Evolutionary conservation across 2,329 filamentous ascomycete species (phyloP).

Genomic region (Fusarium nelsonii): DNA sequence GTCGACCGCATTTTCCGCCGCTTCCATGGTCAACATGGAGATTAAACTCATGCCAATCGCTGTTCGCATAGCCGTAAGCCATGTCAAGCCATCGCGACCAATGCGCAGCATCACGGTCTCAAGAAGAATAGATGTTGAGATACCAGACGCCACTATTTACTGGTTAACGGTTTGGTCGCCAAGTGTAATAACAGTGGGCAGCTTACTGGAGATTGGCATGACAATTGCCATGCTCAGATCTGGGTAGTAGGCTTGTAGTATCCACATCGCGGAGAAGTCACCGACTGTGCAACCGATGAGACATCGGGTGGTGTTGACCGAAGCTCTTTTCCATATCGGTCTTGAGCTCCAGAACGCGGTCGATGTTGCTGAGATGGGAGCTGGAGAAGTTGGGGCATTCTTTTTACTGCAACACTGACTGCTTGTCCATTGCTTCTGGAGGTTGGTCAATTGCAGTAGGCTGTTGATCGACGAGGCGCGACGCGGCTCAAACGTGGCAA

Average conservation of each 20-base stretch:
- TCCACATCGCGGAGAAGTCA: conserved; percentile 69
- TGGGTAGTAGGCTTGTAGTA: conserved; percentile 62
- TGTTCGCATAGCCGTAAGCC: conserved; percentile 61
- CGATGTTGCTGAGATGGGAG: background rate
- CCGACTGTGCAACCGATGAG: conserved; percentile 66
- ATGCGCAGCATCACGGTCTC: conserved; percentile 64
- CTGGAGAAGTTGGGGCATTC: background rate
- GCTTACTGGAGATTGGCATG: conserved; percentile 65
- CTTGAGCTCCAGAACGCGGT: conserved; percentile 51
- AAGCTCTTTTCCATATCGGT: conserved; percentile 62
- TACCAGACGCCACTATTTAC: conserved; percentile 61
- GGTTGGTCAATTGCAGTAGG: background rate
- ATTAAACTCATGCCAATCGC: conserved; percentile 70
- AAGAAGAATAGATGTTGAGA: conserved; percentile 64
- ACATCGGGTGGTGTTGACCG: conserved; percentile 67
- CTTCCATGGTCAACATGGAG: conserved; percentile 70
- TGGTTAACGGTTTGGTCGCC: rapidly evolving
- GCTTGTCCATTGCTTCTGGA: conserved; percentile 26
- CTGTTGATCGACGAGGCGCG: background rate
- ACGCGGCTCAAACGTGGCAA: background rate
- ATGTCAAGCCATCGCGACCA: conserved; percentile 62
- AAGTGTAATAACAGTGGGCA: rapidly evolving
- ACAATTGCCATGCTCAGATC: conserved; percentile 61
- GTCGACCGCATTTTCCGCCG: conserved; percentile 66
- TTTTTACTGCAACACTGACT: conserved; percentile 31